phyloP scores from a whole-genome alignment of 2,329 filamentous ascomycete species.

The Trichoderma afroharzianum region DNA sequence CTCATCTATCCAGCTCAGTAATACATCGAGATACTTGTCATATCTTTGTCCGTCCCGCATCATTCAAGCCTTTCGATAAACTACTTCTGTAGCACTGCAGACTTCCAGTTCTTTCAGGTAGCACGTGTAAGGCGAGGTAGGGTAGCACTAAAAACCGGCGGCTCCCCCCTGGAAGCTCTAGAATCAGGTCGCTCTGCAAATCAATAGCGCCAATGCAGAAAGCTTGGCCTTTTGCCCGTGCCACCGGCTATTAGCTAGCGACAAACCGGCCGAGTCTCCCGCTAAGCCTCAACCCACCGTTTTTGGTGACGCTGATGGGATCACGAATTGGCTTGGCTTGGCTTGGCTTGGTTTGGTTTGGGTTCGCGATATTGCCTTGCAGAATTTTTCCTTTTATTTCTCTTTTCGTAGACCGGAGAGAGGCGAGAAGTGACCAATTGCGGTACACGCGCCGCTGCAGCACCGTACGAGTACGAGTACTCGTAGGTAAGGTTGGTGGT shows the following conservation, averaged over 20 bases:
- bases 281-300: slow-evolving; percentile 5
- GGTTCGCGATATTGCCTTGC: not conserved
- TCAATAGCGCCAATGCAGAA: not conserved
- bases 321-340: not conserved
- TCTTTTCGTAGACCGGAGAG: not conserved
- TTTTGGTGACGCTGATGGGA: not conserved
- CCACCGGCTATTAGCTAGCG: slow-evolving; percentile 2
- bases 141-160: not conserved
- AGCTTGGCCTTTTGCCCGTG: slow-evolving; percentile 5
- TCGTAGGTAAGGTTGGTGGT: too few relatives aligned
- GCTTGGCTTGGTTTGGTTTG: too few relatives aligned
- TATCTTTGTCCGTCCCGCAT: too few relatives aligned
- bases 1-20: not conserved
- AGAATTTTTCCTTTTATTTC: not conserved
- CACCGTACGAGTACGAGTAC: too few relatives aligned
- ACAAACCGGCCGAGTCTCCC: slow-evolving; percentile 8
- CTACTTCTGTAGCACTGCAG: not conserved
- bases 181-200: not conserved
- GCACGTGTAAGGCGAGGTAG: not conserved
- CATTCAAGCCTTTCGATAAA: too few relatives aligned
- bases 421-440: not conserved
- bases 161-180: not conserved
- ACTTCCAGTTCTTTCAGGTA: not conserved
- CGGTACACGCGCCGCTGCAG: not conserved
- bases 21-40: too few relatives aligned